Conservation (phyloP, 2,329 filamentous ascomycete species). For the Penicillium sp. region DNA sequence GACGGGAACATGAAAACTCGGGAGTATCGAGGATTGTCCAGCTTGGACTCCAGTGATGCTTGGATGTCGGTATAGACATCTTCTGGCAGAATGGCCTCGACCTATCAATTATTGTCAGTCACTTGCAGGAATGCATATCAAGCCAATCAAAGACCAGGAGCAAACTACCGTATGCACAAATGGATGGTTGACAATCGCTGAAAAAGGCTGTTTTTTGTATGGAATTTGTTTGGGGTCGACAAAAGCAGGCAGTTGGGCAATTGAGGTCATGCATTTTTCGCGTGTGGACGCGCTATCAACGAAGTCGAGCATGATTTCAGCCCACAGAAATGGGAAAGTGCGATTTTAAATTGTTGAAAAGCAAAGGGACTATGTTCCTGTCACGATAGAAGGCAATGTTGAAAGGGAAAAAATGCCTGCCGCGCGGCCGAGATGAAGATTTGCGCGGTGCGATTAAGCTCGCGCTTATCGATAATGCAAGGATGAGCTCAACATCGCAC, state of each 20-base stretch:
- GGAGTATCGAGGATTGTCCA: conserved; percentile 51
- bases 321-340: neutral
- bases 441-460: conserved; percentile 15
- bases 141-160: too few relatives aligned
- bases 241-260: conserved; percentile 60
- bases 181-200: conserved; percentile 56
- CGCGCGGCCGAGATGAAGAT: neutral
- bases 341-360: neutral
- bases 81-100: conserved; percentile 65
- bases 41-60: conserved; percentile 46
- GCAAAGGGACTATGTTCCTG: neutral
- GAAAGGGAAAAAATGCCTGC: neutral
- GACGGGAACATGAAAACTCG: conserved; percentile 66
- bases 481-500: conserved; percentile 11
- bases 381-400: neutral
- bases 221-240: conserved; percentile 66
- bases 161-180: conserved; percentile 63
- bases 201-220: conserved; percentile 69
- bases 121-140: neutral
- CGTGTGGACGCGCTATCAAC: conserved; percentile 33
- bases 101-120: conserved; percentile 43
- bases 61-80: conserved; percentile 53
- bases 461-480: conserved; percentile 14
- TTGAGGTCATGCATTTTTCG: conserved; percentile 67
- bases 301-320: conserved; percentile 41